phyloP scores from a whole-genome alignment of 148 eudicot species.

The Persicaria tinctoria region DNA sequence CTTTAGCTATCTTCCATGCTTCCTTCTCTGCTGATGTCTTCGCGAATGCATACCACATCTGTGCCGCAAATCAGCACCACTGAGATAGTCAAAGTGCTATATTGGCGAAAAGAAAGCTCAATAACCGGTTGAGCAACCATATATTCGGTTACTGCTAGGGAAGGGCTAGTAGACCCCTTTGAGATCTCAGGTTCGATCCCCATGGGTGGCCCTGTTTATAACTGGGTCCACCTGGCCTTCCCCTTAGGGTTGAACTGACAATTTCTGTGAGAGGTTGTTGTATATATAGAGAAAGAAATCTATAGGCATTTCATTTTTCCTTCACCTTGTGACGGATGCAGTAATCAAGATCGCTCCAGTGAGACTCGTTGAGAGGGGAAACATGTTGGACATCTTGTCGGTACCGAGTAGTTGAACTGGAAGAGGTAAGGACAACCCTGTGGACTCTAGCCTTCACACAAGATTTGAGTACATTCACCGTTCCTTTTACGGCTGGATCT shows the following conservation, averaged over 20 bases:
- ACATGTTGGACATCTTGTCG: background rate
- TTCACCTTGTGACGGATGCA: background rate
- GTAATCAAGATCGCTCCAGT: background rate
- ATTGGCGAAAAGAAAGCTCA: background rate
- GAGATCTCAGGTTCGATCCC: too few species aligned
- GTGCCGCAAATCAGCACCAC: too few species aligned
- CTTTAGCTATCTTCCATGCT: background rate
- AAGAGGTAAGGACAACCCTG: background rate
- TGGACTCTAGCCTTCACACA: background rate
- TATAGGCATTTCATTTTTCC: too few species aligned
- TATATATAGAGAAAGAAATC: too few species aligned
- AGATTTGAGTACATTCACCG: background rate
- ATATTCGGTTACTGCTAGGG: background rate
- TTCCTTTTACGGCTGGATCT: background rate
- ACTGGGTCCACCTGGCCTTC: background rate
- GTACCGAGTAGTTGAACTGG: background rate
- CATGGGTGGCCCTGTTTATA: too few species aligned
- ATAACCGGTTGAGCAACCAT: background rate
- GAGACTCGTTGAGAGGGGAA: background rate
- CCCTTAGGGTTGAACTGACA: background rate
- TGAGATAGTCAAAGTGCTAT: background rate
- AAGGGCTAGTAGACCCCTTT: too few species aligned
- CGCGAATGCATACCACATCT: background rate
- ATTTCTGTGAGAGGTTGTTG: background rate
- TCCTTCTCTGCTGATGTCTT: conserved; percentile 3